Conservation (phyloP, 192 early-diverging fungal genomes). For the Backusella liffmaniae region DNA sequence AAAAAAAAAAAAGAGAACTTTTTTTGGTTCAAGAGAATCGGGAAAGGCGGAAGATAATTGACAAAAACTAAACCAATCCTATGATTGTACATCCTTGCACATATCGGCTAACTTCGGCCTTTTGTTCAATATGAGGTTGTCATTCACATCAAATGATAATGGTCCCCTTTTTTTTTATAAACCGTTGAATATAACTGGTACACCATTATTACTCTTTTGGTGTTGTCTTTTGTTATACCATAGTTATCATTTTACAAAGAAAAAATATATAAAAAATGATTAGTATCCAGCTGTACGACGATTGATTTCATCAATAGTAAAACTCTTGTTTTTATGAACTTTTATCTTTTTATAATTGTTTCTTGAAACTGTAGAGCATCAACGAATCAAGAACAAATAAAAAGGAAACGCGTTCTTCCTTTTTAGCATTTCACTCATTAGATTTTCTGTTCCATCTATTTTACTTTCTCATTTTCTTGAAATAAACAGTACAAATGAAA, state of each 20-base stretch:
- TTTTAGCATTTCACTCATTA: background rate
- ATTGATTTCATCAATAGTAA: slow-evolving; percentile 1
- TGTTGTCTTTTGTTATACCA: background rate
- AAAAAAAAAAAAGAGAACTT: background rate
- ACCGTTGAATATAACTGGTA: background rate
- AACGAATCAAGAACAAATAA: background rate
- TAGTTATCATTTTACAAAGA: background rate
- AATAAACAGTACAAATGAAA: background rate
- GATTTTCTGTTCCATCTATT: background rate
- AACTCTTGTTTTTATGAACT: background rate
- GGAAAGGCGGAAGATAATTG: background rate
- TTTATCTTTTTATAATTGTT: background rate
- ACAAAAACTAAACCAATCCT: slow-evolving; percentile 18
- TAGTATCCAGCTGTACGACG: background rate
- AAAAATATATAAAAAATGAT: background rate
- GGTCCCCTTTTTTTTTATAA: background rate
- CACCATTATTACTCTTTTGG: background rate
- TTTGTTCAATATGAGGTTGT: background rate
- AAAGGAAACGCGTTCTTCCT: background rate
- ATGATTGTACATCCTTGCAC: background rate
- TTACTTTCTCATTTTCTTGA: background rate
- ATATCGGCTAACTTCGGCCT: background rate
- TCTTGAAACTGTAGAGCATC: background rate
- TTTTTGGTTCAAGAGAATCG: background rate
- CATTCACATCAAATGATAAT: slow-evolving; percentile 2